Evolutionary conservation across 75 land plant genomes (phyloP), one percentile per base, ranked within the genome.

Genomic region (Sequoia sempervirens): DNA sequence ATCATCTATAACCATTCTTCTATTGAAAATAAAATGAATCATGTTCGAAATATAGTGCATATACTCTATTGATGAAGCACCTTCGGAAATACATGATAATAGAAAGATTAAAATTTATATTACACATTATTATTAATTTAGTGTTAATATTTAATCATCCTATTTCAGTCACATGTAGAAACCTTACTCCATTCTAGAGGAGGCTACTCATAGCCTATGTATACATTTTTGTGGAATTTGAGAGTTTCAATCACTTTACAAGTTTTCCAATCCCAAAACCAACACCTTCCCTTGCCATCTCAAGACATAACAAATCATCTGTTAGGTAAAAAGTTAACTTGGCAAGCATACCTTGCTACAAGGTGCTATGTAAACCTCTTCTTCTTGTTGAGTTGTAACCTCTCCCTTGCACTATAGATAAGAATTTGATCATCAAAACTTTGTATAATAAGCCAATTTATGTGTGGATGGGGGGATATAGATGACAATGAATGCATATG

Each of bases 231-330:
- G 26, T 86, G 88, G 64, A 88, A 89, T 66, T 87, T 87, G 8
- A 89, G 58, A 20, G 87, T 89, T 46, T 85, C 80, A 36, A 89
- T 82, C 1, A 95, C 97, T 68, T 91, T 96, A 85, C 95, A 93
- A 56, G 91, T 96, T 87, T 95, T 96, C 99, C 97, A 96, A 74
- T 96, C 95, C 97, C 97, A 96, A 82, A 95, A 95, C 99, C 97
- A 96, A 82, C 96, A 95, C 78, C 89, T 90, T 8, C 97, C 99
- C 75, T 95, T 85, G 30, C 90, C 88, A 89, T 89, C 90, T 52
- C 90, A 86, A 11, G 90, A 86, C 86, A 89, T 86, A 13, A 89
- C 81, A 73, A 83, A 89, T 6, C 87, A 85, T 26, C 90, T 88
- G 84, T 86, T 84, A 9, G 88, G 90, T 30, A 88, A 89, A 46